Base-by-base conservation (phyloP, 2,329 filamentous ascomycete genomes). In the Ophiocordyceps camponoti-floridani region DNA sequence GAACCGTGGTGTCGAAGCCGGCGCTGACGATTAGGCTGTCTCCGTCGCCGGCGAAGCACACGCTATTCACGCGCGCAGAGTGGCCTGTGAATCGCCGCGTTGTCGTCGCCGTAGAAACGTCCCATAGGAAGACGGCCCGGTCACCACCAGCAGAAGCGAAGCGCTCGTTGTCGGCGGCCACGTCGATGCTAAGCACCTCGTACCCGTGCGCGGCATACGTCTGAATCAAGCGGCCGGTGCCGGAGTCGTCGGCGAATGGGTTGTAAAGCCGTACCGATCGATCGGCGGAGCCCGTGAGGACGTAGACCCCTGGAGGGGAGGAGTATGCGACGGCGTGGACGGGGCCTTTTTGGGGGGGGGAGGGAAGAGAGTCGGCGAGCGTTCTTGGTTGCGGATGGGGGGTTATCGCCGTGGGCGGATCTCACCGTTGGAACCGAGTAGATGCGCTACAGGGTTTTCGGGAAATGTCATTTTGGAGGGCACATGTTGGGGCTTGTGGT, bases 71-170 rank as follows among this genome's bases (percentile, higher is more conserved):
- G 30, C 87, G 69, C 41, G 77, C 75, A 2, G 69, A 70, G 62
- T 91, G 84, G 0, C 81, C 72, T 16, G 70, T 70, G 61, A 89
- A 91, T 27, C 91, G 73, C 19, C 84, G 74, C 26, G 83, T 66
- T 4, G 89, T 94, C 52, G 75, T 71, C 16, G 83, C 86, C 3
- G 79, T 82, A 42, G 81, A 71, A 0, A 96, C 91, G 62, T 98
- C 91, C 91, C 91, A 96, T 5, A 95, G 70, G 58, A 95, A 95
- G 0, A 94, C 86, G 48, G 75, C 72, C 53, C 89, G 84, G 65
- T 98, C 91, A 47, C 91, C 91, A 52, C 91, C 91, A 1, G 77
- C 75, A n/a, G 81, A 88, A 10, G 79, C 81, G 60, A 98, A 95
- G 40, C 77, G 77, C 51, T 85, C 75, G 62, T 98, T 98, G 64